These are phyloP conservation scores for Phytophthora meadii DNA, from an alignment of 352 stramenopile species.

Conservation along the genomic window DNA sequence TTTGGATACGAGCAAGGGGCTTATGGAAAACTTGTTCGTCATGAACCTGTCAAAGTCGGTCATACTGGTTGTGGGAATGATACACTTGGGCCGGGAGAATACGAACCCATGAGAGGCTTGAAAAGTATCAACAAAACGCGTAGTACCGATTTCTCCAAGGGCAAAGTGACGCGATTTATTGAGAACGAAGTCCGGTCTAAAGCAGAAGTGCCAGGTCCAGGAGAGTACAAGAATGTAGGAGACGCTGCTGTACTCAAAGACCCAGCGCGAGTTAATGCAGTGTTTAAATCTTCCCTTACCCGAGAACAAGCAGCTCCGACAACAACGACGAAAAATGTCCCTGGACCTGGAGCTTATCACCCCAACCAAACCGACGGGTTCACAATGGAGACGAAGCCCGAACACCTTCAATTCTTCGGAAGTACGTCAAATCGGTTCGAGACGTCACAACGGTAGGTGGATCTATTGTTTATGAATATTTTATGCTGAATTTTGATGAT, in stretches of 20 bases:
- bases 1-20: constrained; percentile 81
- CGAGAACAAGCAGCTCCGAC: constrained; percentile 50
- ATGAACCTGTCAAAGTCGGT: constrained; percentile 62
- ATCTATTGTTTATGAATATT: neutral
- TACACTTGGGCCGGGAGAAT: constrained; percentile 73
- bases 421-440: constrained; percentile 78
- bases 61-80: constrained; percentile 65
- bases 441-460: constrained; percentile 37
- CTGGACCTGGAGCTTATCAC: constrained; percentile 73
- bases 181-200: constrained; percentile 69
- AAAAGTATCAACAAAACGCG: constrained; percentile 73
- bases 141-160: constrained; percentile 77
- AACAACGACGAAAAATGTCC: constrained; percentile 46
- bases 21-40: constrained; percentile 75
- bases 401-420: constrained; percentile 85
- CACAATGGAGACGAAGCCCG: constrained; percentile 51
- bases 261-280: constrained; percentile 53
- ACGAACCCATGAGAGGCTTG: constrained; percentile 70
- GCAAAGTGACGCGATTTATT: constrained; percentile 69
- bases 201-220: constrained; percentile 63
- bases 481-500: constrained; percentile 7
- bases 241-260: constrained; percentile 46
- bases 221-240: constrained; percentile 56
- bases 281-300: constrained; percentile 76
- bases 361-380: constrained; percentile 55